Evolutionary conservation across 2,329 filamentous ascomycete species (phyloP).

Genomic region (Diaporthe vaccinii): DNA sequence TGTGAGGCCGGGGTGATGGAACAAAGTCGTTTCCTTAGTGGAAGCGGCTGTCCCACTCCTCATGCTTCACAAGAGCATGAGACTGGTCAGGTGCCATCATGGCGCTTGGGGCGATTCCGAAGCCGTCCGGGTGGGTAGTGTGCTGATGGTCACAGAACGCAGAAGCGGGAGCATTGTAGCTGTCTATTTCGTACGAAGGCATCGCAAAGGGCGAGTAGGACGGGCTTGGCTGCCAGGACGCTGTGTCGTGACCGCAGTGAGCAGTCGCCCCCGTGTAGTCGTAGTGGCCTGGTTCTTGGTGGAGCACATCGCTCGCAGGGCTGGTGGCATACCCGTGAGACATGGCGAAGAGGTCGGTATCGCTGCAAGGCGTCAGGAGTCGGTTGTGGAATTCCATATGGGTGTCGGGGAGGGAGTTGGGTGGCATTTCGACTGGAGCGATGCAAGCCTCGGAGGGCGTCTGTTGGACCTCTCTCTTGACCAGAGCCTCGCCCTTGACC

Average conservation of each 20-base stretch:
- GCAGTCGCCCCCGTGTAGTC: conserved; percentile 49
- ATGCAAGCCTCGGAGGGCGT: conserved; percentile 44
- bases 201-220: conserved; percentile 57
- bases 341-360: conserved; percentile 57
- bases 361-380: conserved; percentile 68
- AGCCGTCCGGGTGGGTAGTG: conserved; percentile 34
- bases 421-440: conserved; percentile 51
- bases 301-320: conserved; percentile 51
- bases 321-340: conserved; percentile 50
- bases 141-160: conserved; percentile 46
- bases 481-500: conserved; percentile 56
- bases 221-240: conserved; percentile 50
- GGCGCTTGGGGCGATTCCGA: conserved; percentile 36
- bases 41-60: conserved; percentile 38
- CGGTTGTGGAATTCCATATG: conserved; percentile 51
- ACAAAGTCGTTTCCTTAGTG: conserved; percentile 1
- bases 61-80: conserved; percentile 38
- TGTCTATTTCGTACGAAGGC: conserved; percentile 48
- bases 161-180: conserved; percentile 43
- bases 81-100: conserved; percentile 35
- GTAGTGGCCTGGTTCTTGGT: conserved; percentile 45
- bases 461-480: conserved; percentile 43
- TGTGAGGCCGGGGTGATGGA: background rate
- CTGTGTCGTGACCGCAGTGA: conserved; percentile 45
- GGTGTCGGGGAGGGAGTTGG: conserved; percentile 49